Conservation (phyloP, 2,329 filamentous ascomycete species). For the Fusarium hostae region DNA sequence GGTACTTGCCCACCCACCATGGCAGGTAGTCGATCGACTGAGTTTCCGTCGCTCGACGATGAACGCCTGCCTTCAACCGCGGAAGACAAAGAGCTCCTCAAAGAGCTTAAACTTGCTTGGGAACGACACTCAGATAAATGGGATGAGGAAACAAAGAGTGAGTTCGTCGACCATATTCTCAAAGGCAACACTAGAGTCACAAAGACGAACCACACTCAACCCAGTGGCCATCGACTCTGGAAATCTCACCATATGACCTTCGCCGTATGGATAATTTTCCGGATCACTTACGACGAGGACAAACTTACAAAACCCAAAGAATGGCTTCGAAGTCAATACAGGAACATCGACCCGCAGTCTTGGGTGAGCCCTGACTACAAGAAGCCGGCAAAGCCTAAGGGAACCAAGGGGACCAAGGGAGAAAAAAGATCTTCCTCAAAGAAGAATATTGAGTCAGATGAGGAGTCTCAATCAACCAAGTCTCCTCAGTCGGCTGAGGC, state of each 20-base stretch:
- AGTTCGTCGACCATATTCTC: background rate
- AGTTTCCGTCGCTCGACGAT: background rate
- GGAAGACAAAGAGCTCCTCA: background rate
- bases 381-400: fast-evolving
- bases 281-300: background rate
- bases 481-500: background rate
- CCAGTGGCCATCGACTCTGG: background rate
- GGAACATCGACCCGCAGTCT: background rate
- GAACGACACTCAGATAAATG: background rate
- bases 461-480: background rate
- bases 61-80: background rate
- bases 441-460: background rate
- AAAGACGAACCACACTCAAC: background rate
- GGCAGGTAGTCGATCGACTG: background rate
- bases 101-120: background rate
- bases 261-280: background rate
- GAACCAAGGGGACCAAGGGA: fast-evolving
- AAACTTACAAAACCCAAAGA: background rate
- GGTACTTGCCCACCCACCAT: background rate
- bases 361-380: background rate
- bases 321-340: background rate
- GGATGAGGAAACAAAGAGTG: background rate
- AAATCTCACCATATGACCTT: background rate
- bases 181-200: background rate
- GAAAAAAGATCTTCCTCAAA: fast-evolving